phyloP scores from a whole-genome alignment of 1,284 basidiomycete species.

The Schizophyllum amplum region DNA sequence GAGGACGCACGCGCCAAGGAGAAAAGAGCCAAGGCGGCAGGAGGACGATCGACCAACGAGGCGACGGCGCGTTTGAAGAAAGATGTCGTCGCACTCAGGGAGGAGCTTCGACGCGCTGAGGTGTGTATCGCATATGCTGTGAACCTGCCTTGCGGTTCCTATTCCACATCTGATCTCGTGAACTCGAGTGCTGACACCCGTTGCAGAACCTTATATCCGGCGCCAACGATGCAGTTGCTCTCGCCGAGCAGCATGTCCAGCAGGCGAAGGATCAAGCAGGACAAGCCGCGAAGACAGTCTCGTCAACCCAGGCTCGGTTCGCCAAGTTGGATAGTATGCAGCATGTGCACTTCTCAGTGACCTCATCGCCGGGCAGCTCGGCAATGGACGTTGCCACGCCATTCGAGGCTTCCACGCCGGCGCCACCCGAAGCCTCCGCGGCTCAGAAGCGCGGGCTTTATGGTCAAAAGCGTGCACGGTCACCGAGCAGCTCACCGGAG shows the following conservation, averaged over 20 bases:
- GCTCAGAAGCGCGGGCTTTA: neutral
- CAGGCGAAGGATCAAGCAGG: neutral
- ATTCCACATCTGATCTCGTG: too few relatives aligned
- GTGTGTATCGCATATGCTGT: neutral
- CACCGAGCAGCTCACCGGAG: neutral
- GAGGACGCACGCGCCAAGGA: neutral
- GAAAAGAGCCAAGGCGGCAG: neutral
- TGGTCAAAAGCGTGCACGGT: neutral
- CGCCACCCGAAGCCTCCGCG: too few relatives aligned
- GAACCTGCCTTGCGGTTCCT: too few relatives aligned
- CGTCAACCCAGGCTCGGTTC: neutral
- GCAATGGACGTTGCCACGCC: too few relatives aligned
- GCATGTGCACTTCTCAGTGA: neutral
- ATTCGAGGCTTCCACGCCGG: too few relatives aligned
- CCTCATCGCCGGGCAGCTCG: too few relatives aligned
- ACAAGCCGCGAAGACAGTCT: neutral
- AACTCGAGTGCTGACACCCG: too few relatives aligned
- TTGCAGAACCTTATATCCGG: neutral
- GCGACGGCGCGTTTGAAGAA: neutral
- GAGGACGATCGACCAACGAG: neutral
- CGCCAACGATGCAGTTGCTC: neutral
- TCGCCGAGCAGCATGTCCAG: neutral
- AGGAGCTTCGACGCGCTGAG: neutral
- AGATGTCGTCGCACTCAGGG: neutral
- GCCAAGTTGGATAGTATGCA: neutral